Conservation (phyloP, 1,139 yeast genomes). For the Hyphopichia wangnamkhiaoensis region DNA sequence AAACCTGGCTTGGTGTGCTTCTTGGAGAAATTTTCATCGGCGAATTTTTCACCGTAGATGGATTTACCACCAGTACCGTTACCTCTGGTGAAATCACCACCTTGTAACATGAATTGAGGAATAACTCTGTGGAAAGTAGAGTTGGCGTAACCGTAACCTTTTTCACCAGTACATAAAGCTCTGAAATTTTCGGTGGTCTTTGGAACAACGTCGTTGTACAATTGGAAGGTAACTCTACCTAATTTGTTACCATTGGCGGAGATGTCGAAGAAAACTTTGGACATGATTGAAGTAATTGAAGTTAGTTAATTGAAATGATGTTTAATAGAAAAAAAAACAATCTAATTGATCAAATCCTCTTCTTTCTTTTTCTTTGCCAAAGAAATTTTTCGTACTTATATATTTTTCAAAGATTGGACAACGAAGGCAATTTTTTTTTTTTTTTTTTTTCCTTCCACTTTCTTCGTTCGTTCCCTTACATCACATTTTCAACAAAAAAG, state of each 20-base stretch:
- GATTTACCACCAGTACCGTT: slow-evolving; percentile 99
- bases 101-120: slow-evolving; percentile 98
- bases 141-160: slow-evolving; percentile 91
- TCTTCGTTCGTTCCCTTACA: too few relatives aligned
- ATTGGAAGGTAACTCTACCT: slow-evolving; percentile 48
- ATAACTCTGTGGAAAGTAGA: slow-evolving; percentile 98
- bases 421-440: too few relatives aligned
- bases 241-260: slow-evolving; percentile 58
- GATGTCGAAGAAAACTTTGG: slow-evolving; percentile 76
- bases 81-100: slow-evolving; percentile 96
- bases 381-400: too few relatives aligned
- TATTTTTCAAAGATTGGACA: too few relatives aligned
- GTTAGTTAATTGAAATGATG: too few relatives aligned
- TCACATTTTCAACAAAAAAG: too few relatives aligned
- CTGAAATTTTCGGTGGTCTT: slow-evolving; percentile 98
- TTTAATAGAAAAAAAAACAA: too few relatives aligned
- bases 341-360: too few relatives aligned
- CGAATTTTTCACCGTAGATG: slow-evolving; percentile 93
- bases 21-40: slow-evolving; percentile 90
- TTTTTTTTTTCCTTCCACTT: too few relatives aligned
- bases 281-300: slow-evolving; percentile 27
- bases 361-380: too few relatives aligned
- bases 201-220: slow-evolving; percentile 94
- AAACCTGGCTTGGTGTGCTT: slow-evolving; percentile 92
- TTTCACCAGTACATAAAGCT: slow-evolving; percentile 95